Evolutionary conservation across 106 monocot genomes (phyloP), one percentile per base, ranked within the genome.

Genomic region (Triglochin maritima): DNA sequence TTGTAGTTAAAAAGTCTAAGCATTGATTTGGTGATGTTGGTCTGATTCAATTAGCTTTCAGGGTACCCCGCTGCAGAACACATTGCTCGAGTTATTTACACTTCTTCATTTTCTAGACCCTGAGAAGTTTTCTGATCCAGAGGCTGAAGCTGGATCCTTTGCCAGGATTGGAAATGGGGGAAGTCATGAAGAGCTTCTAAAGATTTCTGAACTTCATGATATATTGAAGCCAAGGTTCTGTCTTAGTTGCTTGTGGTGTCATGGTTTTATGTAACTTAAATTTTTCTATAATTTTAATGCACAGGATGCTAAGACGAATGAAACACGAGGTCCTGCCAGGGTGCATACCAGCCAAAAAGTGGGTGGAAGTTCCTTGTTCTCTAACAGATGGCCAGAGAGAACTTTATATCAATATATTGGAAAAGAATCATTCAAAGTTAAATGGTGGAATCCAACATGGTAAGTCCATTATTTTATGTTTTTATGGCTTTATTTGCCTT

Each of bases 351-450:
- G 53, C 59, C 3, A 84, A 84, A 66, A 84, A 77, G 44, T 84
- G 83, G 83, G 77, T 84, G 5, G 83, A 84, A 74, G 73, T 84
- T 74, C 83, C 83, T 53, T 84, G 83, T 66, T 65, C 83, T 7
- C 67, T 84, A 11, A 70, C 80, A 44, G 72, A 80, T 66, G 45
- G 12, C 15, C 83, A 84, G 58, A 64, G 80, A 56, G 83, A 80
- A 66, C 77, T 84, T 44, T 84, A 84, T 73, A 84, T 84, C 63
- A 62, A 80, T 66, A 73, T 84, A 69, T 62, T 84, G 65, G 77
- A 80, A 54, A 72, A 80, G 63, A 84, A 84, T 53, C 67, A 84
- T 50, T 50, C 57, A 9, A 84, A 84, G 66, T 70, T 84, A 14
- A 80, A 80, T 55, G 55, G 67, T 41, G 68, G 64, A 41, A 84